Evolutionary conservation across 371 early-diverging fungal genomes (phyloP).

Genomic region (Mucor saturninus): DNA sequence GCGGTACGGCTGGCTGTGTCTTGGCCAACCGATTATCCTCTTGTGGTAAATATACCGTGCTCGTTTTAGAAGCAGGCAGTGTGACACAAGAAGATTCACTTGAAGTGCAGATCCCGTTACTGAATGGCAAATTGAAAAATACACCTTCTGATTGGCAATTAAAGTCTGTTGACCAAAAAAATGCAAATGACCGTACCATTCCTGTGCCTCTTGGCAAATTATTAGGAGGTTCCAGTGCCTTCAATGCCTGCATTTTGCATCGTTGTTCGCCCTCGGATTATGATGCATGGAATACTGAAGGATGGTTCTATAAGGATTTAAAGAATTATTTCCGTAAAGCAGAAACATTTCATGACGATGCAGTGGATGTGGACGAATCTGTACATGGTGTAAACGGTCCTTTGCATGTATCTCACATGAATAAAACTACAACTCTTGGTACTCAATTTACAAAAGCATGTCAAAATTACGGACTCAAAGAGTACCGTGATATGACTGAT

Average conservation of each 20-base stretch:
- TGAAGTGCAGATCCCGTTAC: slow-evolving; percentile 19
- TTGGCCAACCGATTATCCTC: slow-evolving; percentile 31
- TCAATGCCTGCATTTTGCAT: slow-evolving; percentile 45
- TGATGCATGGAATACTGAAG: slow-evolving; percentile 26
- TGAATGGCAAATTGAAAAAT: slow-evolving; percentile 27
- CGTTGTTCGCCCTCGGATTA: slow-evolving; percentile 40
- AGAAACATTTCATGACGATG: slow-evolving; percentile 19
- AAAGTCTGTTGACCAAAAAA: slow-evolving; percentile 11
- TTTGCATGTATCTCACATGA: slow-evolving; percentile 17
- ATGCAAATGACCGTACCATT: slow-evolving; percentile 23
- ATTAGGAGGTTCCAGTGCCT: slow-evolving; percentile 43
- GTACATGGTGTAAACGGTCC: slow-evolving; percentile 32
- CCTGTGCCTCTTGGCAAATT: slow-evolving; percentile 39
- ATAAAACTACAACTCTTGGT: slow-evolving; percentile 7
- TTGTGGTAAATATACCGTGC: slow-evolving; percentile 9
- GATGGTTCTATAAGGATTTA: slow-evolving; percentile 25
- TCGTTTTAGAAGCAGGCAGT: slow-evolving; percentile 32
- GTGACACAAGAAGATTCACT: slow-evolving; percentile 15
- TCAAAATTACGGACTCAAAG: slow-evolving; percentile 20
- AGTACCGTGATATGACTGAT: slow-evolving; percentile 30
- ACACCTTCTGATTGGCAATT: slow-evolving; percentile 27
- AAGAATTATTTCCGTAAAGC: slow-evolving; percentile 31
- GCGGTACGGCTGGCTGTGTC: slow-evolving; percentile 38
- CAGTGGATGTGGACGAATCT: neutral
- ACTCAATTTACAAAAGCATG: slow-evolving; percentile 26